phyloP scores from a whole-genome alignment of 2,329 filamentous ascomycete species.

The Dryadomyces sulphureus region DNA sequence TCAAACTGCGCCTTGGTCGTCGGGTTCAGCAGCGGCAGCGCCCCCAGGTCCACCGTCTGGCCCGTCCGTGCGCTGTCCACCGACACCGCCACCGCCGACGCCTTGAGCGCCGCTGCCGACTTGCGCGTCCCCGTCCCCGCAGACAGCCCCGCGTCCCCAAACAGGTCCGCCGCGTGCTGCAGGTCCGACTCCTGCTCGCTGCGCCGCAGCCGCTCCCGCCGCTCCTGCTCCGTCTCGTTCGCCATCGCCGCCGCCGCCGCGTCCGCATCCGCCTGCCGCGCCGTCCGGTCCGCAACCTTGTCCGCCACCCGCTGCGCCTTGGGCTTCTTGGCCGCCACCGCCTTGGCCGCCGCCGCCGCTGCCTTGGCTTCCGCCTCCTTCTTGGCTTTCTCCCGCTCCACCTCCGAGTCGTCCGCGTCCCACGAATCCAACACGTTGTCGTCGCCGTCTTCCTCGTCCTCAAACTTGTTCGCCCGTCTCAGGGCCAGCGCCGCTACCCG shows the following conservation, averaged over 20 bases:
- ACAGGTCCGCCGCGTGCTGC: conserved; percentile 78
- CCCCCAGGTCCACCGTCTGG: conserved; percentile 65
- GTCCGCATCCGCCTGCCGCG: conserved; percentile 34
- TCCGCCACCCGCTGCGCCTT: conserved; percentile 79
- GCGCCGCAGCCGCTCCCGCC: conserved; percentile 57
- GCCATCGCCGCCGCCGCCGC: conserved; percentile 50
- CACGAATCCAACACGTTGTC: conserved; percentile 81
- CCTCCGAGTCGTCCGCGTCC: conserved; percentile 96
- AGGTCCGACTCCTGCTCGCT: conserved; percentile 83
- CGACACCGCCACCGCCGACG: conserved; percentile 54
- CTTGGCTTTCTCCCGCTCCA: conserved; percentile 85
- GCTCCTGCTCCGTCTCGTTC: conserved; percentile 58
- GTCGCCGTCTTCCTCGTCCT: conserved; percentile 78
- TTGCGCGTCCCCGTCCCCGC: conserved; percentile 59
- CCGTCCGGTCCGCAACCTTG: conserved; percentile 46
- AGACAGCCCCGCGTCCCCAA: conserved; percentile 57
- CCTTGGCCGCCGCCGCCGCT: conserved; percentile 77
- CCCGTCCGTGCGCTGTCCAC: conserved; percentile 58
- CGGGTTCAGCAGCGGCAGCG: conserved; percentile 77
- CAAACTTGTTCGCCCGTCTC: conserved; percentile 51
- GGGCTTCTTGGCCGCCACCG: conserved; percentile 80
- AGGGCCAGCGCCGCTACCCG: conserved; percentile 24
- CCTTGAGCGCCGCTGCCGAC: conserved; percentile 39
- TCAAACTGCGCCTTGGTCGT: conserved; percentile 76
- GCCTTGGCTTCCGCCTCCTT: conserved; percentile 76